A percentile compares a stretch with the other conserved stretches of the same genome.
These are phyloP conservation scores for Yueomyces sp. DNA, from an alignment of 805 yeast genomes.

Conservation along the genomic window DNA sequence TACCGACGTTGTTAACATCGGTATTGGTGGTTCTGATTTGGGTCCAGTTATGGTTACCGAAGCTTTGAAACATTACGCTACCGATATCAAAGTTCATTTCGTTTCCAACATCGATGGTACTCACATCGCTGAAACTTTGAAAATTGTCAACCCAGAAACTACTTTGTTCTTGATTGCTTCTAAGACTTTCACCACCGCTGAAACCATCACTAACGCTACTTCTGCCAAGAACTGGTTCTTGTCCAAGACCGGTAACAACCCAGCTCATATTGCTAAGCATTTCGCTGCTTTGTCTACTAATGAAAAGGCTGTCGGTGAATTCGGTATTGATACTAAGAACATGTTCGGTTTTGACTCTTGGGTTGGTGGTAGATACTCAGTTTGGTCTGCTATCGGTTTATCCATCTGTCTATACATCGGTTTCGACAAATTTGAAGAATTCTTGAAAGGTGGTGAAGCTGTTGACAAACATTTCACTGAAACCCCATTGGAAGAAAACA, in stretches of 20 bases:
- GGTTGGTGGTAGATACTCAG: conserved; percentile 99
- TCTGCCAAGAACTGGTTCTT: conserved; percentile 94
- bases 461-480: conserved; percentile 80
- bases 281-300: conserved; percentile 95
- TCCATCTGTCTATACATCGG: conserved; percentile 94
- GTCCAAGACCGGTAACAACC: conserved; percentile 41
- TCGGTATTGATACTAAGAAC: conserved; percentile 94
- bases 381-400: conserved; percentile 97
- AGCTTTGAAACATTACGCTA: conserved; percentile 82
- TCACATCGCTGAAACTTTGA: conserved; percentile 82
- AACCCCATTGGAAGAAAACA: conserved; percentile 81
- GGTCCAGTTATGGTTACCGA: conserved; percentile 99
- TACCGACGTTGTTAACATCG: conserved; percentile 91
- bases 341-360: conserved; percentile 98
- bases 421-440: conserved; percentile 79
- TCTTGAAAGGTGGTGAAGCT: conserved; percentile 96
- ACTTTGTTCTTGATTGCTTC: conserved; percentile 88
- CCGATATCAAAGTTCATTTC: conserved; percentile 71
- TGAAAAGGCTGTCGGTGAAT: conserved; percentile 78
- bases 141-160: conserved; percentile 71
- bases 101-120: conserved; percentile 99
- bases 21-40: conserved; percentile 97
- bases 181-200: conserved; percentile 98
- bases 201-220: conserved; percentile 91
- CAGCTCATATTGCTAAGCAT: conserved; percentile 81